Evolutionary conservation across 1,284 basidiomycete genomes (phyloP).

Genomic region (Anthracocystis walkeri): DNA sequence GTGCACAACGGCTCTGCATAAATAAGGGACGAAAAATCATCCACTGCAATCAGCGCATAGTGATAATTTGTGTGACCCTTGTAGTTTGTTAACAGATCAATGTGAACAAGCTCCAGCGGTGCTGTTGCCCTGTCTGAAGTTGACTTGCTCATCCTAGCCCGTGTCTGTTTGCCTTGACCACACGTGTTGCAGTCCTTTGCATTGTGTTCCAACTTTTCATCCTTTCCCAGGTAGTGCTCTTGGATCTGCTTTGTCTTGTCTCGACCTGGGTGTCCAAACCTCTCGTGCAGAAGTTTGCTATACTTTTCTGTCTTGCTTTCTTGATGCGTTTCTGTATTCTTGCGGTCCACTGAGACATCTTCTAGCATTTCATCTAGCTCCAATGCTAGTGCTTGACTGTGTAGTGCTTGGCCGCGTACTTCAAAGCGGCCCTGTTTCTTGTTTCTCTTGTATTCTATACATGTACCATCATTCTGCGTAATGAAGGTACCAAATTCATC

Average conservation of each 20-base stretch:
- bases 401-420: too few species aligned
- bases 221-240: slow-evolving; percentile 5
- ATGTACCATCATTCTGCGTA: slow-evolving; percentile 4
- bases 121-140: background rate
- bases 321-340: too few species aligned
- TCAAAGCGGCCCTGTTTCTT: too few species aligned
- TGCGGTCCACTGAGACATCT: too few species aligned
- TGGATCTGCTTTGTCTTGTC: slow-evolving; percentile 11
- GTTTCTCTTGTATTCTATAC: background rate
- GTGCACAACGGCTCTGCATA: slow-evolving; percentile 1
- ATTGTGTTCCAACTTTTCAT: background rate
- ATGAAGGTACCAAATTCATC: slow-evolving; percentile 1
- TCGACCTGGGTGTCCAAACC: slow-evolving; percentile 10
- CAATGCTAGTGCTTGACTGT: too few species aligned
- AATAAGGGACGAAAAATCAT: slow-evolving; percentile 10
- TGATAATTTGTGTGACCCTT: slow-evolving; percentile 9
- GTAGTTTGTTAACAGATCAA: slow-evolving; percentile 6
- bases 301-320: background rate
- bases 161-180: slow-evolving; percentile 4
- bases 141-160: background rate
- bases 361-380: too few species aligned
- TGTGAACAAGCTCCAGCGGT: slow-evolving; percentile 3
- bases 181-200: slow-evolving; percentile 4
- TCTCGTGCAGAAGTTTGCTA: slow-evolving; percentile 5
- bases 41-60: slow-evolving; percentile 6